Percentiles rank a stretch among this genome's conserved stretches.
Conservation (phyloP, 2,329 filamentous ascomycete species). For the Sporothrix luriei region DNA sequence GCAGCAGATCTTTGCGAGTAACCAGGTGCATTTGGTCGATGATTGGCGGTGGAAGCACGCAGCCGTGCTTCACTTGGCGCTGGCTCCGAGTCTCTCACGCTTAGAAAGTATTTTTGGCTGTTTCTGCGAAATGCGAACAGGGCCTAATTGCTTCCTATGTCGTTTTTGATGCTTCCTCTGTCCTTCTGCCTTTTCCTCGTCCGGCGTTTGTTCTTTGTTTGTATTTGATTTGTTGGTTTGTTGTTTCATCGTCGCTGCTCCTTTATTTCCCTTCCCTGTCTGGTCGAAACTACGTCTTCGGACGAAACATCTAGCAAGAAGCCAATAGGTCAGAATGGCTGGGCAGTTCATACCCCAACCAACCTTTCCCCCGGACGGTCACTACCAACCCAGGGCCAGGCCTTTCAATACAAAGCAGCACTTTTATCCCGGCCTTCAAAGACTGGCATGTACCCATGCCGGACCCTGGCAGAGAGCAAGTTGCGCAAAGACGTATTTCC, state of each 20-base stretch:
- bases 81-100: not conserved
- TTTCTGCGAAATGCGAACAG: not conserved
- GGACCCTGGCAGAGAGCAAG: conserved; percentile 10
- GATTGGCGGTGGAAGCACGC: conserved; percentile 16
- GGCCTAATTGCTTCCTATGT: not conserved
- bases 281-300: conserved; percentile 6
- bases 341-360: not conserved
- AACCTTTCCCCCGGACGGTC: not conserved
- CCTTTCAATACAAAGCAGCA: not conserved
- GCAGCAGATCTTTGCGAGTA: not conserved
- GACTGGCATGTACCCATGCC: not conserved
- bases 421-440: not conserved
- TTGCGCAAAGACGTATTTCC: not conserved
- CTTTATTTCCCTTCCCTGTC: conserved; percentile 2
- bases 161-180: not conserved
- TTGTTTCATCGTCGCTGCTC: conserved; percentile 3
- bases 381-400: not conserved
- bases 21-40: not conserved
- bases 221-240: no score
- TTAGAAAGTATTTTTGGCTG: not conserved
- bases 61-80: conserved; percentile 26
- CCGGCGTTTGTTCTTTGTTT: not conserved
- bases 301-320: conserved; percentile 20
- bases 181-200: not conserved
- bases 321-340: conserved; percentile 15